These are phyloP conservation scores for Penicillium sp. DNA, from an alignment of 2,329 filamentous ascomycete species.

Conservation along the genomic window DNA sequence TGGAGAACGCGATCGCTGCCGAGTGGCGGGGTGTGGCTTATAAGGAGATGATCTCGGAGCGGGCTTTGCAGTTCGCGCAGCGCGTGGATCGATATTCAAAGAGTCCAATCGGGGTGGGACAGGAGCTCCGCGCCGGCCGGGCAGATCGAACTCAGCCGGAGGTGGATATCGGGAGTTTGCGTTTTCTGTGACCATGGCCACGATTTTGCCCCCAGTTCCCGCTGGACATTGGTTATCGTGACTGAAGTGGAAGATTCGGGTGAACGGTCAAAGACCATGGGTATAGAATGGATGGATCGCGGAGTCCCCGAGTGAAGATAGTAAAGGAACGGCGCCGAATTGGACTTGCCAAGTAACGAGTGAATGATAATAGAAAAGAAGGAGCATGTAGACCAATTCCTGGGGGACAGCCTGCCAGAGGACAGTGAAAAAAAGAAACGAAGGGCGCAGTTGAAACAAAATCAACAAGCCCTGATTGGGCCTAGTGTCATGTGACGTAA, in stretches of 20 bases:
- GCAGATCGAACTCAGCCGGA: slow-evolving; percentile 34
- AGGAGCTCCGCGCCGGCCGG: slow-evolving; percentile 32
- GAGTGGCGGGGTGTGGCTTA: slow-evolving; percentile 21
- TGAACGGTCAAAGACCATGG: slow-evolving; percentile 8
- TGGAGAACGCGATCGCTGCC: slow-evolving; percentile 25
- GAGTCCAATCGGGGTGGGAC: slow-evolving; percentile 34
- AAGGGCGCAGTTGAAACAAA: slow-evolving; percentile 15
- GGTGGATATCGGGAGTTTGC: slow-evolving; percentile 38
- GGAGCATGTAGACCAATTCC: slow-evolving; percentile 11
- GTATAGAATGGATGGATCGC: background rate
- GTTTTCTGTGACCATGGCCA: slow-evolving; percentile 50
- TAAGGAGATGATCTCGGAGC: slow-evolving; percentile 20
- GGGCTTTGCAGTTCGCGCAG: slow-evolving; percentile 20
- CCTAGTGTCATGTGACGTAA: slow-evolving; percentile 17
- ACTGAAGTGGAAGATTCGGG: slow-evolving; percentile 11
- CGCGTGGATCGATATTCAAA: slow-evolving; percentile 31
- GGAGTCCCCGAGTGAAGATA: background rate
- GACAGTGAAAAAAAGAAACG: slow-evolving; percentile 13
- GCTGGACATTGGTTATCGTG: slow-evolving; percentile 44
- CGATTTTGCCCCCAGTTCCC: slow-evolving; percentile 36
- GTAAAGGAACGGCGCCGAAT: background rate
- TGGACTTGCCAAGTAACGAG: slow-evolving; percentile 6
- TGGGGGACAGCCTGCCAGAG: slow-evolving; percentile 14
- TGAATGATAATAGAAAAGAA: slow-evolving; percentile 5
- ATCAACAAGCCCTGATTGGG: slow-evolving; percentile 17